Percentiles rank a stretch among this genome's conserved stretches.
Conservation (phyloP, 176 grass and related monocot genomes). For the Thinopyrum elongatum region DNA sequence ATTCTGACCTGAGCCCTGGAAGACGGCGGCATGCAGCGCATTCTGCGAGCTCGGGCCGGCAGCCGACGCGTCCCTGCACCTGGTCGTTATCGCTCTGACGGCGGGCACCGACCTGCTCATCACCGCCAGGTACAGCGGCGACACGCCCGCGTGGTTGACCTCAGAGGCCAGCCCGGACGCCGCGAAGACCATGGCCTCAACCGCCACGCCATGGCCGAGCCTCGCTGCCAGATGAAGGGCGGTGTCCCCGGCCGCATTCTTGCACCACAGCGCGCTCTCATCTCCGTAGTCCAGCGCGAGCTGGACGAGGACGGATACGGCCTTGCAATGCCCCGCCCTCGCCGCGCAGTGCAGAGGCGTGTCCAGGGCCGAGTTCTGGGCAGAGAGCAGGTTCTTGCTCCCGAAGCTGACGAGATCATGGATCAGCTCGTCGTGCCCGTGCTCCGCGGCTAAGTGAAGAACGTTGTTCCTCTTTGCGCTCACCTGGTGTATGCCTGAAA, state of each 20-base stretch:
- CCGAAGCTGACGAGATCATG: neutral
- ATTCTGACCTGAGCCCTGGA: neutral
- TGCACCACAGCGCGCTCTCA: neutral
- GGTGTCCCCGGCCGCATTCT: conserved; percentile 1
- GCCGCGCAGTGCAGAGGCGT: conserved; percentile 32
- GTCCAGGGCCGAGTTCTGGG: conserved; percentile 10
- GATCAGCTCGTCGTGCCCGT: conserved; percentile 5
- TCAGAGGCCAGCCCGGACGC: neutral
- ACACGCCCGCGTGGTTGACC: neutral
- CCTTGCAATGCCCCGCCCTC: neutral
- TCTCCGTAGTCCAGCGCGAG: neutral
- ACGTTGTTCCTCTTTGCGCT: neutral
- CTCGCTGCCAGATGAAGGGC: conserved; percentile 17
- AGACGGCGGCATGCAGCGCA: conserved; percentile 33
- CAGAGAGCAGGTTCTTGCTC: neutral
- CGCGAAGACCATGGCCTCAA: neutral
- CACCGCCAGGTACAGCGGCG: conserved; percentile 31
- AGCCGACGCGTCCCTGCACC: neutral
- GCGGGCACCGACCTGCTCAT: neutral
- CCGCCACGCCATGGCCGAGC: neutral
- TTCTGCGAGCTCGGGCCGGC: conserved; percentile 14
- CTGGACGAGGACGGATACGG: neutral
- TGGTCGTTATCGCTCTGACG: neutral
- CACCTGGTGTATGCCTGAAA: conserved; percentile 14
- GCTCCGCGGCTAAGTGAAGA: neutral